Evolutionary conservation across 192 early-diverging fungal species (phyloP).

Genomic region (Coemansia sp.): DNA sequence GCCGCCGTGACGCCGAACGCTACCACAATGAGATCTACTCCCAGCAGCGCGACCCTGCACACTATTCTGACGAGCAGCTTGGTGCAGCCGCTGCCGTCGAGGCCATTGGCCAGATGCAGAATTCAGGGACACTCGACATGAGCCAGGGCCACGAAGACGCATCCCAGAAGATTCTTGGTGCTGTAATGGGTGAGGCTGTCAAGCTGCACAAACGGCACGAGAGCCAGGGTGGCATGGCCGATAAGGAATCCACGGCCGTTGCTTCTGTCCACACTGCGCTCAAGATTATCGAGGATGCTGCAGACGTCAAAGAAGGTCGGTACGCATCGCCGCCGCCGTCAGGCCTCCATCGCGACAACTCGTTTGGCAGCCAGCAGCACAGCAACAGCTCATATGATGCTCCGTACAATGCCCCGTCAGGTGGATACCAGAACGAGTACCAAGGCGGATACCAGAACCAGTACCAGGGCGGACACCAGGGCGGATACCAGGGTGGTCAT

Average conservation of each 20-base stretch:
- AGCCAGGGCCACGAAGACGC: slow-evolving; percentile 19
- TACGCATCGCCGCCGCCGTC: not conserved
- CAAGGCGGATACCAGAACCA: slow-evolving; percentile 3
- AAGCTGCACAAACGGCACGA: slow-evolving; percentile 19
- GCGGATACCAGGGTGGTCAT: not conserved
- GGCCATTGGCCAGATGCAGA: slow-evolving; percentile 29
- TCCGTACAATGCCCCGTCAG: not conserved
- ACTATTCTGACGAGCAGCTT: slow-evolving; percentile 38
- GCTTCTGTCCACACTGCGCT: slow-evolving; percentile 41
- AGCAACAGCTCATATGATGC: not conserved
- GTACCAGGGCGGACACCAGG: not conserved
- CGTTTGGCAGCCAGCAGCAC: slow-evolving; percentile 4
- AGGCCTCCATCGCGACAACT: not conserved
- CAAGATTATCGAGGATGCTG: slow-evolving; percentile 39
- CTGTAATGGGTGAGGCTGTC: slow-evolving; percentile 43
- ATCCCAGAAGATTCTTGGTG: slow-evolving; percentile 40
- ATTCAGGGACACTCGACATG: slow-evolving; percentile 3
- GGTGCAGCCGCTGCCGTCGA: slow-evolving; percentile 45
- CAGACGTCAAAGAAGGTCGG: not conserved
- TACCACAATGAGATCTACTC: slow-evolving; percentile 32
- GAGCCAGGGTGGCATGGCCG: slow-evolving; percentile 18
- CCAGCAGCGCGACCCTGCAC: not conserved
- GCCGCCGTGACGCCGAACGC: slow-evolving; percentile 18
- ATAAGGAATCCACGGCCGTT: slow-evolving; percentile 39
- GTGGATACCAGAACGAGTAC: not conserved